Base-by-base conservation (phyloP, 352 stramenopile genomes). In the Pythium guiyangense region DNA sequence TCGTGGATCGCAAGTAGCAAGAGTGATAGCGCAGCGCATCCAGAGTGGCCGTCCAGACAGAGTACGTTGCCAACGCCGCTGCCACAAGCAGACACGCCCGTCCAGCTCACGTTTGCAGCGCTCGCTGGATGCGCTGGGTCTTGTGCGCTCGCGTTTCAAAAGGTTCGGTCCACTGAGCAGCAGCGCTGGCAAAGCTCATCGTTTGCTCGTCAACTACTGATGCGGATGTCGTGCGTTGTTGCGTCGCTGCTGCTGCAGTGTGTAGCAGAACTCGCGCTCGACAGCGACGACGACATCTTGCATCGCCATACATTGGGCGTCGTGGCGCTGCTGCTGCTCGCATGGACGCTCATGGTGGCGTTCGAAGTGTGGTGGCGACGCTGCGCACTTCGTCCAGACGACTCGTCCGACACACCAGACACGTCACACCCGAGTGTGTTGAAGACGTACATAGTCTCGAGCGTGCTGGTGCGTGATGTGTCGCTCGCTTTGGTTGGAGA, bases 61-160 rank as follows among this genome's bases (percentile, higher is more conserved):
- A 22, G 4, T 18, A 6, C 25, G 9, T 8, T 3, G 12, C 35
- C 22, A 22, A 22, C 22, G 15, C 31, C 10, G 35, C 22, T 18
- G 8, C 34, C 17, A 46, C 2, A 18, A 29, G 20, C 52, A 27
- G 15, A 52, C 27, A 40, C 45, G 29, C 6, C 20, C 27, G 17
- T 2, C 31, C 44, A 34, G 22, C 45, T 42, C n/a, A 59, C 62
- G 4, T 79, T 70, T 45, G 67, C 67, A 15, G 17, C 56, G 6
- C 47, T 77, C 8, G 63, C 73, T 5, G 73, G 54, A 11, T 27
- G 67, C 8, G 67, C 67, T 6, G 59, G 54, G 4, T 63, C 62
- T 6, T 65, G 60, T 43, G 58, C 40, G 14, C 52, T 79, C 26
- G 42, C 73, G 8, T 66, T 65, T 48, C 60, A 74, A 49, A 82